A percentile compares a stretch with the other conserved stretches of the same genome.
Evolutionary conservation across 2,329 filamentous ascomycete genomes (phyloP).

Genomic region (Cadophora malorum): DNA sequence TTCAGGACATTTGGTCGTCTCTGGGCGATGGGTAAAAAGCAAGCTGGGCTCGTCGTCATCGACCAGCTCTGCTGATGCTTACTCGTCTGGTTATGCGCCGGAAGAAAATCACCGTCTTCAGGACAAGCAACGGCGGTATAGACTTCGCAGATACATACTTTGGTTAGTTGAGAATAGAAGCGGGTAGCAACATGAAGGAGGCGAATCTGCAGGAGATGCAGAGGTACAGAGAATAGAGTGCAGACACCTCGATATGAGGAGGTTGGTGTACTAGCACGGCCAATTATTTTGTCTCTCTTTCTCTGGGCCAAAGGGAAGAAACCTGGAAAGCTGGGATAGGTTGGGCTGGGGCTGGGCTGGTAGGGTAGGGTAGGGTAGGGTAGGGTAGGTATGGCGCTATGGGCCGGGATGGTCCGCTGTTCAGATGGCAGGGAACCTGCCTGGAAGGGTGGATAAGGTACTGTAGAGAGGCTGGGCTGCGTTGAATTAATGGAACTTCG

Average conservation of each 20-base stretch:
- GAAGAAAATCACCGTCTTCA: slow-evolving; percentile 19
- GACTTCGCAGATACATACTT: slow-evolving; percentile 32
- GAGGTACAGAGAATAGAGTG: slow-evolving; percentile 15
- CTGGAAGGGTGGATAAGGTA: too few relatives aligned
- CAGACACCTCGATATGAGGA: slow-evolving; percentile 23
- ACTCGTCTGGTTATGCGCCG: slow-evolving; percentile 28
- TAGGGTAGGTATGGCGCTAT: slow-evolving; percentile 2
- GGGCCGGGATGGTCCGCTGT: slow-evolving; percentile 12
- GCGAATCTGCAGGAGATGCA: slow-evolving; percentile 27
- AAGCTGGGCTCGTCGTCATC: slow-evolving; percentile 31
- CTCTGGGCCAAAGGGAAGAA: neutral
- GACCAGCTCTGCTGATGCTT: slow-evolving; percentile 27
- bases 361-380: slow-evolving; percentile 3
- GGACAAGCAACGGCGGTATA: slow-evolving; percentile 12
- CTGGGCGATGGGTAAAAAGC: slow-evolving; percentile 1
- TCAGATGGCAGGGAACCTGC: slow-evolving; percentile 2
- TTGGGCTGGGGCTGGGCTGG: slow-evolving; percentile 4
- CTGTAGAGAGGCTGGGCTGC: slow-evolving; percentile 3
- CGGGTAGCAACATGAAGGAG: slow-evolving; percentile 25
- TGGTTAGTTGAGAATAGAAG: slow-evolving; percentile 27
- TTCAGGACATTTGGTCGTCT: neutral
- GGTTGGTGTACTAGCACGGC: slow-evolving; percentile 23
- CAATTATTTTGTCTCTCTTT: slow-evolving; percentile 4
- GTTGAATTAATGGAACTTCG: neutral
- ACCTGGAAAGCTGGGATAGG: slow-evolving; percentile 5